phyloP scores from a whole-genome alignment of 768 basidiomycete genomes.

The Tulasnella sp. region DNA sequence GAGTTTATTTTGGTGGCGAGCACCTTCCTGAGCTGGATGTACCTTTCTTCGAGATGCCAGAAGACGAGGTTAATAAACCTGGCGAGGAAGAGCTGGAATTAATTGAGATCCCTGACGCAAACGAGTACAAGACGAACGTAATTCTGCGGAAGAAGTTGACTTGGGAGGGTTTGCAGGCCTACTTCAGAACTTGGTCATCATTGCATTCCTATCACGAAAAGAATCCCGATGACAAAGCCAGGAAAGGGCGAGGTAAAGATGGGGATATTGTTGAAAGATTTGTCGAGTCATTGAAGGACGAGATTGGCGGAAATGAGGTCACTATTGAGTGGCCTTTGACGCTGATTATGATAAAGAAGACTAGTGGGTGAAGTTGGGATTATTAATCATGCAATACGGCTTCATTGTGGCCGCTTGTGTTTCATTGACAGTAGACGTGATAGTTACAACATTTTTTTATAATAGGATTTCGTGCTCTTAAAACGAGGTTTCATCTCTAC shows the following conservation, averaged over 20 bases:
- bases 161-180: constrained; percentile 53
- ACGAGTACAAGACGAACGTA: constrained; percentile 21
- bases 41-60: background rate
- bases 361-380: no score
- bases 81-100: no score
- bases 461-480: no score
- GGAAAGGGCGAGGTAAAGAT: constrained; percentile 13
- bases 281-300: constrained; percentile 14
- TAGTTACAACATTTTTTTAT: no score
- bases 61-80: no score
- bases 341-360: constrained; percentile 25
- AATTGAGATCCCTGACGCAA: background rate
- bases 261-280: constrained; percentile 22
- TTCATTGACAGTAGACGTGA: no score
- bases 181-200: constrained; percentile 59
- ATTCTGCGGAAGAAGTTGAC: constrained; percentile 47
- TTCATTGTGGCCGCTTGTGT: no score
- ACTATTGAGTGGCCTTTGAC: constrained; percentile 26
- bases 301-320: constrained; percentile 14
- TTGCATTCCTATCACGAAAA: constrained; percentile 52
- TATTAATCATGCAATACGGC: no score
- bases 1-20: constrained; percentile 26
- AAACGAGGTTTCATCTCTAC: no score
- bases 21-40: constrained; percentile 28
- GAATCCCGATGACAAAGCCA: constrained; percentile 41